Base-by-base conservation (phyloP, 2,329 filamentous ascomycete genomes). In the Davidsoniella neocaledoniae region DNA sequence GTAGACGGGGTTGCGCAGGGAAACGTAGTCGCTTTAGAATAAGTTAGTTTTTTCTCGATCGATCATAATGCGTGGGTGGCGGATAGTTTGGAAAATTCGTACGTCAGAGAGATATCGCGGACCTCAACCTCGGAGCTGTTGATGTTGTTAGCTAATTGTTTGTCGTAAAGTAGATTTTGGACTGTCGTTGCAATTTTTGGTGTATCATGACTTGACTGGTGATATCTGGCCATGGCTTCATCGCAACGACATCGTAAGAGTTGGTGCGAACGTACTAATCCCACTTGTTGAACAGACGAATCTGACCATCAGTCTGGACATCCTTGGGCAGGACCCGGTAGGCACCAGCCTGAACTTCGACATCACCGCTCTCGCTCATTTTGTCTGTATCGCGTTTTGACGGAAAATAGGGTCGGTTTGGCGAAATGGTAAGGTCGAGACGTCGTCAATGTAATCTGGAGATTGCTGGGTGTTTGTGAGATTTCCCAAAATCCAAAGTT, bases 81-180 rank as follows among this genome's bases (percentile, higher is more conserved):
- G 37, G 25, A 29, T 17, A 38, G 44, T 23, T 38, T 42, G 33
- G 25, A 39, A 19, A 38, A 33, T 16, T 49, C 65, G 61, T 93
- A 98, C 91, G 90, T 96, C 76, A 98, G 79, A 65, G 91, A 98
- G 75, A 98, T 96, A 70, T 98, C 91, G 71, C 90, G 83, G 73
- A 98, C 91, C 79, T 98, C 91, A 67, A 98, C 90, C 81, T 96
- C 91, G 74, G 51, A 47, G 48, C 51, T 53, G 48, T 44, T 33
- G 23, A 38, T 12, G 12, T 46, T 46, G 51, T 53, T 53, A 53
- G 51, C 40, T 36, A 21, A 19, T 21, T 7, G 43, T 51, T 36
- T 38, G 43, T 45, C 16, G 26, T 33, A 33, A 33, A 33, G 26
- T 33, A 33, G 10, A 45, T 45, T 45, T n/a, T 16, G 25, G n/a